phyloP scores from a whole-genome alignment of 2,329 filamentous ascomycete species.

The Ophiostoma triangulosporum region DNA sequence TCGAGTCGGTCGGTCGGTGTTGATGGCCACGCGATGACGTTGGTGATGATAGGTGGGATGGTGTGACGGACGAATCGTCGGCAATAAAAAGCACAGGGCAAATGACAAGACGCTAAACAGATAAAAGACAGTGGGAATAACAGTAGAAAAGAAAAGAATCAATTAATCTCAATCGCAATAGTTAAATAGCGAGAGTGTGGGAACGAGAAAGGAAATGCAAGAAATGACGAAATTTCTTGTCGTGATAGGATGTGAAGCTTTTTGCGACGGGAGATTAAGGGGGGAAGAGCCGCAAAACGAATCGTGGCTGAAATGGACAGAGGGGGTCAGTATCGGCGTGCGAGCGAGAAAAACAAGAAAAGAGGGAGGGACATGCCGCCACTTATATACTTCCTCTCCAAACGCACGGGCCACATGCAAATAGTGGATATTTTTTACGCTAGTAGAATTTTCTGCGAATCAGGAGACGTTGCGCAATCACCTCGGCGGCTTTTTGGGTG shows the following conservation, averaged over 20 bases:
- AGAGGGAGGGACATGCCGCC: constrained; percentile 12
- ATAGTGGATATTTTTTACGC: constrained; percentile 8
- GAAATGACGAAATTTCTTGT: constrained; percentile 1
- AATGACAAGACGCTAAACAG: neutral
- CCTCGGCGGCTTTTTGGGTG: constrained; percentile 10
- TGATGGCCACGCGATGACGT: constrained; percentile 3
- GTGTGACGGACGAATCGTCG: neutral
- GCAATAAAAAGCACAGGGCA: neutral
- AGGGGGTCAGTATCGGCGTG: constrained; percentile 8
- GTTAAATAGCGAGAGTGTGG: constrained; percentile 12
- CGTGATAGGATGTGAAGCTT: neutral
- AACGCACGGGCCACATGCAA: constrained; percentile 13
- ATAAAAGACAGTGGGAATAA: neutral
- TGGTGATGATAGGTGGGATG: neutral
- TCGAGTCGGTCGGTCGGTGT: constrained; percentile 5
- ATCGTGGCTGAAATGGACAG: constrained; percentile 7
- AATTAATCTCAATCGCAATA: constrained; percentile 12
- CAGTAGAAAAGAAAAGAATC: neutral
- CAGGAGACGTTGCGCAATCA: constrained; percentile 12
- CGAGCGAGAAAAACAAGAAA: constrained; percentile 8
- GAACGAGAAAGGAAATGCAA: constrained; percentile 3
- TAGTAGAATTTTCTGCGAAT: constrained; percentile 14
- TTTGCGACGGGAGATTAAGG: constrained; percentile 6
- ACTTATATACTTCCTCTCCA: constrained; percentile 12
- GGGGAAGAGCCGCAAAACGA: constrained; percentile 10